Conservation (phyloP, 768 basidiomycete genomes). For the Udeniomyces megalosporus region DNA sequence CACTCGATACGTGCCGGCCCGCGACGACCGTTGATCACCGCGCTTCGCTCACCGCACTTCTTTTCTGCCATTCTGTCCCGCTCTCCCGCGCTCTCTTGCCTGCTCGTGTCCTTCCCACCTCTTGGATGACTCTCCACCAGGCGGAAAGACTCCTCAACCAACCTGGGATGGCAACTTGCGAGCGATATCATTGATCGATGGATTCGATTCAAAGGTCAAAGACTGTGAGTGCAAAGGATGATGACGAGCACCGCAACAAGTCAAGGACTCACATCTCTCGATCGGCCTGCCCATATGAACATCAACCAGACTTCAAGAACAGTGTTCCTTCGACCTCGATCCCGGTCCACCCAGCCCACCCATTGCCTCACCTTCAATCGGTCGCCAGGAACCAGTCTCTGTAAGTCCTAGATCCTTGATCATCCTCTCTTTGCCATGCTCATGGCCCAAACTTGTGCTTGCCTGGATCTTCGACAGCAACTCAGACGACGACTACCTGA, state of each 20-base stretch:
- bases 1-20: not conserved
- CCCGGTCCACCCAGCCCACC: conserved; percentile 26
- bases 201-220: conserved; percentile 22
- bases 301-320: conserved; percentile 21
- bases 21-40: not conserved
- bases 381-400: not conserved
- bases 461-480: not conserved
- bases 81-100: not conserved
- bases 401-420: no score
- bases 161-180: conserved; percentile 24
- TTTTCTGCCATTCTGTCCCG: not conserved
- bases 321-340: conserved; percentile 24
- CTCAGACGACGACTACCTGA: not conserved
- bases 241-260: not conserved
- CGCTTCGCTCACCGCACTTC: no score
- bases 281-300: not conserved
- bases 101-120: not conserved
- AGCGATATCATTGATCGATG: conserved; percentile 24
- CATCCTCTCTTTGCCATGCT: not conserved
- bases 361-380: conserved; percentile 28
- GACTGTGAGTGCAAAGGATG: conserved; percentile 21
- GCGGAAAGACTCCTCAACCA: conserved; percentile 15
- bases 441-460: not conserved
- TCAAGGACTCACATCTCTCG: not conserved
- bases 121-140: not conserved